phyloP scores from a whole-genome alignment of 2,329 filamentous ascomycete genomes.

The Cytospora leucostoma region DNA sequence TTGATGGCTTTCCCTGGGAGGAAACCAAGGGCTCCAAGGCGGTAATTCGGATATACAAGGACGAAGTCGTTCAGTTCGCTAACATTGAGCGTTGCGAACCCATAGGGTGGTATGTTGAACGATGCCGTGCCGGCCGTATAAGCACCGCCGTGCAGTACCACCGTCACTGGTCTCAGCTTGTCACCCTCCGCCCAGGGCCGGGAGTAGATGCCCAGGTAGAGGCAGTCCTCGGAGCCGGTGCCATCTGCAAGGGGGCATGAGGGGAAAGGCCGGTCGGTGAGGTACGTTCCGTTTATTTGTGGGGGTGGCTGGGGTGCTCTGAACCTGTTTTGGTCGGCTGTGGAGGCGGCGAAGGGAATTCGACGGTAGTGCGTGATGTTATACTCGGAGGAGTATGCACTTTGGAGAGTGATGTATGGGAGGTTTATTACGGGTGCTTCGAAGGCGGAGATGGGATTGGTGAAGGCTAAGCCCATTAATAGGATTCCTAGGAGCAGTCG shows the following conservation, averaged over 20 bases:
- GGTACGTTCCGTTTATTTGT: slow-evolving; percentile 29
- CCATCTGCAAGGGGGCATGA: slow-evolving; percentile 37
- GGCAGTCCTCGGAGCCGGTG: slow-evolving; percentile 48
- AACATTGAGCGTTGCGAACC: slow-evolving; percentile 55
- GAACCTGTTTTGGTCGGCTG: slow-evolving; percentile 47
- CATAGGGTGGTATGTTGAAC: slow-evolving; percentile 57
- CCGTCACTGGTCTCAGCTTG: slow-evolving; percentile 48
- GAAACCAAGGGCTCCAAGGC: slow-evolving; percentile 70
- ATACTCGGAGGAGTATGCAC: neutral
- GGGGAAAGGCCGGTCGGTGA: slow-evolving; percentile 31
- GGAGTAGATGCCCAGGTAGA: slow-evolving; percentile 54
- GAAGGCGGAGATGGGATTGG: neutral
- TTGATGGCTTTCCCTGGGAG: slow-evolving; percentile 50
- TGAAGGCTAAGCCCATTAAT: neutral
- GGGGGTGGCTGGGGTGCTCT: slow-evolving; percentile 39
- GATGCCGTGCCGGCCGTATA: slow-evolving; percentile 59
- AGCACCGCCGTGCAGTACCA: slow-evolving; percentile 64
- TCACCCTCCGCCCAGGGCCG: slow-evolving; percentile 32
- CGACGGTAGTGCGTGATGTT: slow-evolving; percentile 49
- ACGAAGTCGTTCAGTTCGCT: slow-evolving; percentile 42
- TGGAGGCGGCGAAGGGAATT: slow-evolving; percentile 50
- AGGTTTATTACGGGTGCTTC: slow-evolving; percentile 1
- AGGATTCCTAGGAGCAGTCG: neutral
- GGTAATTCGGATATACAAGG: slow-evolving; percentile 47
- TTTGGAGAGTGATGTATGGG: slow-evolving; percentile 3